These are phyloP conservation scores for Euptelea pleiosperma DNA, from an alignment of 164 flowering plant genomes.

Conservation along the genomic window DNA sequence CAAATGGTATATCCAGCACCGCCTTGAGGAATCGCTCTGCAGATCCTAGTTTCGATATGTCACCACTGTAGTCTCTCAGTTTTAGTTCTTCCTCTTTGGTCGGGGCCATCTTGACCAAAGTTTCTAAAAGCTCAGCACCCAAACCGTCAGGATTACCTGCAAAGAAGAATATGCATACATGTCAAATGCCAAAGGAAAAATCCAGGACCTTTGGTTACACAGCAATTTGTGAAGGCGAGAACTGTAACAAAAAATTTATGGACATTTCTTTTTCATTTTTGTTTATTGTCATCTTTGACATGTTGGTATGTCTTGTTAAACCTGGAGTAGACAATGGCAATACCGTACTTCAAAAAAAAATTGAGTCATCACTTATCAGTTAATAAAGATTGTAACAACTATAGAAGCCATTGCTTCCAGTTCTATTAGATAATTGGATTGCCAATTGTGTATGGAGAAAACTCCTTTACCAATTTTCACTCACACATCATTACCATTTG, in stretches of 20 bases:
- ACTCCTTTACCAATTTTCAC: no score
- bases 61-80: conserved; percentile 76
- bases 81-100: conserved; percentile 96
- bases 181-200: neutral
- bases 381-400: no score
- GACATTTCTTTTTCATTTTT: neutral
- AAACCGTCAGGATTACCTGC: conserved; percentile 83
- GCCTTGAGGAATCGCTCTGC: conserved; percentile 90
- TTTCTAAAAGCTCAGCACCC: conserved; percentile 88
- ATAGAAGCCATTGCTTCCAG: no score
- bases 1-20: conserved; percentile 84
- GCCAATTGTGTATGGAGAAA: no score
- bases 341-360: no score
- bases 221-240: neutral
- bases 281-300: no score
- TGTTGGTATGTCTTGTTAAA: conserved; percentile 1
- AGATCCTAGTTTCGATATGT: conserved; percentile 77
- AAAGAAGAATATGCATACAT: conserved; percentile 7
- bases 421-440: no score
- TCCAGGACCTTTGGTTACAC: neutral
- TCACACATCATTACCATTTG: no score
- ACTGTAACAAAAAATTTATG: no score
- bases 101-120: conserved; percentile 97
- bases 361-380: no score
- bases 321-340: no score